Conservation (phyloP, 2,329 filamentous ascomycete species). For the Thielaviopsis musarum region DNA sequence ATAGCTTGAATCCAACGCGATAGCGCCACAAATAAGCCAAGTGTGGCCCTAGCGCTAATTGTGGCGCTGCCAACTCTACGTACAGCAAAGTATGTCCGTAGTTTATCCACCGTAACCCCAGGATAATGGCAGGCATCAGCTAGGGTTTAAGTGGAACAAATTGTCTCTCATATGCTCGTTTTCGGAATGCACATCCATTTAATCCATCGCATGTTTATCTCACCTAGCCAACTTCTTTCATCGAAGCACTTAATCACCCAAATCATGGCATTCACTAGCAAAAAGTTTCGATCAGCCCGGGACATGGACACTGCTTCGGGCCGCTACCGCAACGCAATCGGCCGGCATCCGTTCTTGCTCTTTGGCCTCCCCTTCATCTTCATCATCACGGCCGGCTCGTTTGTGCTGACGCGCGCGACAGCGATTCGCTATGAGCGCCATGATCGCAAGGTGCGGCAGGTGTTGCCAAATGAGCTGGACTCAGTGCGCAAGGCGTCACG, state of each 20-base stretch:
- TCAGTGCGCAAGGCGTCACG: conserved; percentile 55
- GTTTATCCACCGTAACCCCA: too few species aligned
- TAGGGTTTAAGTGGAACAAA: too few species aligned
- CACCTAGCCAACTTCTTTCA: too few species aligned
- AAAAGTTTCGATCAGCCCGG: conserved; percentile 27
- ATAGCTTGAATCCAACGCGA: conserved; percentile 7
- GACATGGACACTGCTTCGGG: conserved; percentile 54
- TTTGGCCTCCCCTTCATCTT: conserved; percentile 88
- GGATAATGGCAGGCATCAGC: too few species aligned
- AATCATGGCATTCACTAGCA: conserved; percentile 5
- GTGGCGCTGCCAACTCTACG: conserved; percentile 3
- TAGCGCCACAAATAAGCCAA: conserved; percentile 1
- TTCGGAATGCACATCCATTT: too few species aligned
- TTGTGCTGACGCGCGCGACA: conserved; percentile 85
- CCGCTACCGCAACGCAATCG: conserved; percentile 58
- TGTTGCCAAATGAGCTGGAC: conserved; percentile 75
- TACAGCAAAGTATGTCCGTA: too few species aligned
- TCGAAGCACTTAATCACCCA: not conserved
- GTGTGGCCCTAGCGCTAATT: not conserved
- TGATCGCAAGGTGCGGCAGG: conserved; percentile 72
- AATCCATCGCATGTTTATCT: too few species aligned
- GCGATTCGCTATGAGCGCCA: conserved; percentile 87
- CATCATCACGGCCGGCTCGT: conserved; percentile 81
- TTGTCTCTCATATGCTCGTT: too few species aligned
- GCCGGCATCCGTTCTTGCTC: conserved; percentile 70